Conservation (phyloP, 495 filamentous ascomycete species). For the Penicillium pulvis region DNA sequence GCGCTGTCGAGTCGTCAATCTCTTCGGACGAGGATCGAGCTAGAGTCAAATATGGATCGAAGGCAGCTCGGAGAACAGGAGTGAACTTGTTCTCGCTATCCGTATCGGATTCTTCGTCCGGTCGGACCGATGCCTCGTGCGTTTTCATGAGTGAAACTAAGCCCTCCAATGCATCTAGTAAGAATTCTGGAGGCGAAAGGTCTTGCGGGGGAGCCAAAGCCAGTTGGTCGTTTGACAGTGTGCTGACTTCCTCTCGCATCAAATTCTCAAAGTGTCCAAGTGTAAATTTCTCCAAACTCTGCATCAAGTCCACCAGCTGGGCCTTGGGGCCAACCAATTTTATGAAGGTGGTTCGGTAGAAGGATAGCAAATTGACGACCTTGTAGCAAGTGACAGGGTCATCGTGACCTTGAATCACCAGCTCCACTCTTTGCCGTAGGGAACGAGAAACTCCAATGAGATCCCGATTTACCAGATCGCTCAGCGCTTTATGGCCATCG, state of each 20-base stretch:
- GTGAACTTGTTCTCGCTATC: constrained; percentile 56
- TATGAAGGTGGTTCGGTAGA: constrained; percentile 84
- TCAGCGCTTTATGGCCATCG: constrained; percentile 80
- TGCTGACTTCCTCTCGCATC: constrained; percentile 75
- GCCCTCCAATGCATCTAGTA: constrained; percentile 76
- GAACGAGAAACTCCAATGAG: constrained; percentile 76
- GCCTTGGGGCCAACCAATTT: constrained; percentile 74
- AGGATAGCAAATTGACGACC: constrained; percentile 82
- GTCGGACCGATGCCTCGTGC: constrained; percentile 76
- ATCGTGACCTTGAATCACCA: constrained; percentile 90
- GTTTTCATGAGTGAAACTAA: constrained; percentile 76
- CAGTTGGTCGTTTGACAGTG: constrained; percentile 68
- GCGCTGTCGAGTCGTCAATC: constrained; percentile 54
- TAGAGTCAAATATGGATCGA: constrained; percentile 81
- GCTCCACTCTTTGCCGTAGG: constrained; percentile 80
- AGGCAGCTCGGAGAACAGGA: constrained; percentile 75
- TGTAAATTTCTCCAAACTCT: constrained; percentile 71
- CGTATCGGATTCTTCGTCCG: constrained; percentile 49
- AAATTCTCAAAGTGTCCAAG: constrained; percentile 79
- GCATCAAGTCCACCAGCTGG: constrained; percentile 67
- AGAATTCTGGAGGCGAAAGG: constrained; percentile 78
- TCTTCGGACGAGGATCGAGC: constrained; percentile 69
- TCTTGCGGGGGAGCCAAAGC: constrained; percentile 55
- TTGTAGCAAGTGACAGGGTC: constrained; percentile 87
- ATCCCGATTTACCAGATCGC: constrained; percentile 85